Base-by-base conservation (phyloP, 768 basidiomycete species). In the Lactifluus hygrophoroides region DNA sequence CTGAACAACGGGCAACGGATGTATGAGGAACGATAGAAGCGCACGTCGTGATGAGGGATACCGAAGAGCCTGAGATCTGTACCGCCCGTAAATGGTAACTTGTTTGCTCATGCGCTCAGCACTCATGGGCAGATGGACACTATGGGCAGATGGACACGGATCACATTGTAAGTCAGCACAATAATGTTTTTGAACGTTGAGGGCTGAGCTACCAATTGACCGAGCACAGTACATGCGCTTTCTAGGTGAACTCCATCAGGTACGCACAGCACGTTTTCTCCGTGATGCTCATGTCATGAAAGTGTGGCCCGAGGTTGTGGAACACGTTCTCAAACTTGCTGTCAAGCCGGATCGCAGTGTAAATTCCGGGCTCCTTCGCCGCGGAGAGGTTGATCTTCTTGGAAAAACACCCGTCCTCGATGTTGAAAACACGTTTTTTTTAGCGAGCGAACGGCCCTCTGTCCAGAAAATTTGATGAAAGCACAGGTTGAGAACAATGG, bases 341-440 rank as follows among this genome's bases (percentile, higher is more conserved):
- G 51, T 95, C 96, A 72, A 87, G 98, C 62, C 83, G 80, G 75
- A 99, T 95, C 57, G 96, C 96, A 68, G 84, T 86, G 81, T 75
- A 95, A 69, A 99, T 99, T 71, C 97, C 96, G 54, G 96, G 96
- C 69, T 99, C 96, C 79, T 97, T 97, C 75, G 96, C 91, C 23
- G 85, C 83, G 42, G 93, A 93, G 60, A 99, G 84, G 78, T 96
- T 96, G 77, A 98, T 88, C 72, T 84, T 87, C 76, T 99, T 98
- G 73, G 96, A 96, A 71, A 98, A 99, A 74, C 96, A 99, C 51
- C 96, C 96, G 63, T 96, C 96, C 69, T 99, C 96, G 68, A 99
- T 99, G 80, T 98, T 98, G 85, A 99, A 99, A 60, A 99, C 96
- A 93, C 82, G 98, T 99, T 83, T 99, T 96, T 72, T 98, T 99